Evolutionary conservation across 257 asterid species (phyloP).

Genomic region (Linderniella brevidens): DNA sequence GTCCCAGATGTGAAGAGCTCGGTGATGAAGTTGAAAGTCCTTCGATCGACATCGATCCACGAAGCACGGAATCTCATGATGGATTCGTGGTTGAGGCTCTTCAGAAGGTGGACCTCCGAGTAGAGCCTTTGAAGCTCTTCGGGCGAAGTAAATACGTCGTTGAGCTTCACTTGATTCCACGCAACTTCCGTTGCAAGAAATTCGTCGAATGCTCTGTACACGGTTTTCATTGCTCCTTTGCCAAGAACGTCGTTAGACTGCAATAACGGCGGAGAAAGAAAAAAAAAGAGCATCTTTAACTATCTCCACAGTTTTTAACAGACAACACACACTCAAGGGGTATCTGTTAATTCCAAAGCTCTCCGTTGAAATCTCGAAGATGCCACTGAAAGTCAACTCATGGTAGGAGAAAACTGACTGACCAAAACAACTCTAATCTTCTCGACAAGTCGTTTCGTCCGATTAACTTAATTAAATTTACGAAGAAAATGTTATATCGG

Average conservation of each 20-base stretch:
- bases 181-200: slow-evolving; percentile 61
- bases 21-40: slow-evolving; percentile 68
- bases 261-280: not conserved
- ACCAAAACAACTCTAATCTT: too few relatives aligned
- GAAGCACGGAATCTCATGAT: slow-evolving; percentile 43
- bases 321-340: too few relatives aligned
- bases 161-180: slow-evolving; percentile 67
- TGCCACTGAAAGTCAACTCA: too few relatives aligned
- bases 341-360: too few relatives aligned
- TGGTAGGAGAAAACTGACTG: too few relatives aligned
- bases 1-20: slow-evolving; percentile 84
- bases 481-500: too few relatives aligned
- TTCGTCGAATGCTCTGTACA: slow-evolving; percentile 65
- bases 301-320: too few relatives aligned
- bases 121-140: slow-evolving; percentile 47
- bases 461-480: too few relatives aligned
- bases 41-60: slow-evolving; percentile 37
- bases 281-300: not conserved
- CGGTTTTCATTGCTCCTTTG: slow-evolving; percentile 67
- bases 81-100: slow-evolving; percentile 43
- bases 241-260: slow-evolving; percentile 70
- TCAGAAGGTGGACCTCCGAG: slow-evolving; percentile 71
- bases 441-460: too few relatives aligned
- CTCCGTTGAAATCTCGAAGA: too few relatives aligned
- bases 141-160: slow-evolving; percentile 26